Evolutionary conservation across 805 yeast genomes (phyloP).

Genomic region (Yarrowia sp.): DNA sequence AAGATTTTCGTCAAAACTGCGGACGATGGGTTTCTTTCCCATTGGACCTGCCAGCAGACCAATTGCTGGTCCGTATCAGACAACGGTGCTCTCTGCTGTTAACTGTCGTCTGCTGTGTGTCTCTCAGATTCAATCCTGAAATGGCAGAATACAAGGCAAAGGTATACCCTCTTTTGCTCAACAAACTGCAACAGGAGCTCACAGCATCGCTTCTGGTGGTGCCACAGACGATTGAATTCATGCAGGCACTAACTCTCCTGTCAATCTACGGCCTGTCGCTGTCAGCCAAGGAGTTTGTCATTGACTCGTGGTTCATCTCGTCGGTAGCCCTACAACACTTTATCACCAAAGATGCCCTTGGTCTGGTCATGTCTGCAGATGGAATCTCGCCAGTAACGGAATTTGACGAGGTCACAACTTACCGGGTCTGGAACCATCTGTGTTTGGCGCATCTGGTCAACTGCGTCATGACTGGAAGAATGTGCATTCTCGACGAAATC

Average conservation of each 20-base stretch:
- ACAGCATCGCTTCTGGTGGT: constrained; percentile 43
- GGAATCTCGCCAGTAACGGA: constrained; percentile 41
- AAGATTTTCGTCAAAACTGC: constrained; percentile 60
- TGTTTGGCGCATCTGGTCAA: constrained; percentile 64
- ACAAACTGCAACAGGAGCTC: constrained; percentile 50
- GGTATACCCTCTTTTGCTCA: constrained; percentile 45
- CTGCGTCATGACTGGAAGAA: constrained; percentile 62
- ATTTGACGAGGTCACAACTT: constrained; percentile 51
- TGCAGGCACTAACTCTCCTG: constrained; percentile 64
- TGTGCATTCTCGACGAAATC: constrained; percentile 57
- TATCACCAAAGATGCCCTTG: constrained; percentile 46
- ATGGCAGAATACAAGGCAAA: constrained; percentile 38
- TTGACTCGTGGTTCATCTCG: constrained; percentile 71
- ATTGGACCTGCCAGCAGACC: constrained; percentile 46
- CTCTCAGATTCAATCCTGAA: constrained; percentile 51
- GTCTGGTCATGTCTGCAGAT: constrained; percentile 32
- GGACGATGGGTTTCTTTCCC: constrained; percentile 80
- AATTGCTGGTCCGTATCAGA: constrained; percentile 47
- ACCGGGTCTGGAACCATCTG: constrained; percentile 69
- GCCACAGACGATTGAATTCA: constrained; percentile 53
- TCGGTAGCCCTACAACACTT: constrained; percentile 64
- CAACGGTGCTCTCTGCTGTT: constrained; percentile 58
- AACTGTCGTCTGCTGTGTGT: constrained; percentile 61
- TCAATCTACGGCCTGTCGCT: constrained; percentile 63
- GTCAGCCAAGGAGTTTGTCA: constrained; percentile 48